Evolutionary conservation across 345 rosid genomes (phyloP).

Genomic region (Laguncularia racemosa): DNA sequence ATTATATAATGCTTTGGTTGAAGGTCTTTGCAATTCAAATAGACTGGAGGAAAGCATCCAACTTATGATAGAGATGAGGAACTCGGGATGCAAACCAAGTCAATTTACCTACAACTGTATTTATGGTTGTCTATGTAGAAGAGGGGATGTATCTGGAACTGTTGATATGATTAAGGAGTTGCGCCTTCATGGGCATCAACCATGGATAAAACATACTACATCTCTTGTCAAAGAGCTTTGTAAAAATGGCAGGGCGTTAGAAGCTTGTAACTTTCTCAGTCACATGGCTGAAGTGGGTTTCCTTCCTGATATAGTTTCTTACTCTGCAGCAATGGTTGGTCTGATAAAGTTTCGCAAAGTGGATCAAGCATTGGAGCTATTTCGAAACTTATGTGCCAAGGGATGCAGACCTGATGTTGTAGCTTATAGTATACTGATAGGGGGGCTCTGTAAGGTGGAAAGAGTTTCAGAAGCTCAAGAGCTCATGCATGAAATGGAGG

Average conservation of each 20-base stretch:
- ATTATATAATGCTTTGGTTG: slow-evolving; percentile 50
- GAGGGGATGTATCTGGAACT: slow-evolving; percentile 50
- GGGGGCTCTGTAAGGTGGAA: slow-evolving; percentile 54
- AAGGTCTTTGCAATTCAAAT: slow-evolving; percentile 54
- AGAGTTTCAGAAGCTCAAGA: slow-evolving; percentile 55
- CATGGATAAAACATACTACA: slow-evolving; percentile 76
- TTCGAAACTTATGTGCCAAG: slow-evolving; percentile 38
- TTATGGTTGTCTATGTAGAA: slow-evolving; percentile 64
- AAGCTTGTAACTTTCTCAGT: slow-evolving; percentile 59
- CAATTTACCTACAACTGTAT: slow-evolving; percentile 59
- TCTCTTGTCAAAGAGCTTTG: slow-evolving; percentile 53
- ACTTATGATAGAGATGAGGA: slow-evolving; percentile 55
- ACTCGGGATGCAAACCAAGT: slow-evolving; percentile 50
- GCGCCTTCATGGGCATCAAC: slow-evolving; percentile 68
- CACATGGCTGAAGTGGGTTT: slow-evolving; percentile 69
- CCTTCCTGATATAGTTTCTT: slow-evolving; percentile 60
- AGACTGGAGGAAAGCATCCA: slow-evolving; percentile 55
- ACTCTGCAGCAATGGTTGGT: slow-evolving; percentile 70
- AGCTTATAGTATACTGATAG: slow-evolving; percentile 68
- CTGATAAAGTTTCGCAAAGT: slow-evolving; percentile 45
- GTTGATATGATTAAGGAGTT: slow-evolving; percentile 48
- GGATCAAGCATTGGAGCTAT: slow-evolving; percentile 61
- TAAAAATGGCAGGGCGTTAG: slow-evolving; percentile 38
- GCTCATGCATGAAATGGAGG: slow-evolving; percentile 57
- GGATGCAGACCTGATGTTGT: slow-evolving; percentile 74